Conservation (phyloP, 768 basidiomycete genomes). For the Brasilioporus rufonigricans region DNA sequence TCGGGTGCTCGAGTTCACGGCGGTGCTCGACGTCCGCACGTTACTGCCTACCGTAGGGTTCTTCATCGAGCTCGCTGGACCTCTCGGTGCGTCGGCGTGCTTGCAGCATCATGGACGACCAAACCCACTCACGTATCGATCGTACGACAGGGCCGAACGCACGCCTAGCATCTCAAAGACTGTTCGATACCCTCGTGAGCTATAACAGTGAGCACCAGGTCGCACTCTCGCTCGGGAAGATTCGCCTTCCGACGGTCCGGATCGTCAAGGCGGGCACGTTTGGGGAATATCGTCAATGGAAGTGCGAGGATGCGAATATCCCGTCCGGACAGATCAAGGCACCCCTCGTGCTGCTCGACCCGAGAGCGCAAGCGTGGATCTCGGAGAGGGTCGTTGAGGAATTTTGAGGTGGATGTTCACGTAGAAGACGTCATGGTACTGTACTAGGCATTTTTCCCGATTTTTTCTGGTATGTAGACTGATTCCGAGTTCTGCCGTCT, state of each 20-base stretch:
- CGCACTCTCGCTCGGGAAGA: background rate
- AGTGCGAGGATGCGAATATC: background rate
- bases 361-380: conserved; percentile 10
- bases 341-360: conserved; percentile 3
- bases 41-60: conserved; percentile 10
- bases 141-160: conserved; percentile 3
- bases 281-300: conserved; percentile 17
- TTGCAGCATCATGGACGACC: background rate
- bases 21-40: conserved; percentile 12
- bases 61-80: conserved; percentile 12
- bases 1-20: conserved; percentile 14
- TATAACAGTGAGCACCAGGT: background rate
- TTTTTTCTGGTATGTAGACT: too few species aligned
- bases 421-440: too few species aligned
- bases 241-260: conserved; percentile 21
- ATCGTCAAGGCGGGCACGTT: conserved; percentile 21
- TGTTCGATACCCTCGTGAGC: conserved; percentile 11
- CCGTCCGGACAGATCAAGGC: conserved; percentile 13
- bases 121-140: background rate
- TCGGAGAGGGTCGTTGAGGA: conserved; percentile 15
- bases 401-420: too few species aligned
- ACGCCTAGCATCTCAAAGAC: background rate
- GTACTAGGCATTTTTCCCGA: too few species aligned
- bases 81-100: conserved; percentile 5
- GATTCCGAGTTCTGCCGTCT: too few species aligned